Evolutionary conservation across 345 rosid species (phyloP), one percentile per base, ranked within the genome.

Genomic region (Eutrema heterophyllum): DNA sequence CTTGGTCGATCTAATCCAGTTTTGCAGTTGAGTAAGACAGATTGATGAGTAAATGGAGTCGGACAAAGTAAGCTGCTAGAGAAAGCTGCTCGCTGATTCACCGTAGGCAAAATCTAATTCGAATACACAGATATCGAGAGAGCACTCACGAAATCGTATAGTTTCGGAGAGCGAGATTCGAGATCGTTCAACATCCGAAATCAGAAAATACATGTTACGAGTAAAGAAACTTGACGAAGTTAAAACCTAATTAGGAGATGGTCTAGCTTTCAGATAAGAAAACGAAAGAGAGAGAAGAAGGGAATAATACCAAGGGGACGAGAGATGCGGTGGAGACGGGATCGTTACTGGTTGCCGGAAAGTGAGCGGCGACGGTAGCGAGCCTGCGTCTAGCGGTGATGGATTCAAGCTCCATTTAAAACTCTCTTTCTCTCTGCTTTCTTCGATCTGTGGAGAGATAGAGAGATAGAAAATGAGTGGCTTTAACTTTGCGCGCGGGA

Each of bases 241-340:
- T 27, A 21, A 44, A 49, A 0, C 6, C 46, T 48, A 38, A 48
- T 59, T 36, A 36, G 49, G 48, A 18, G 29, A 29, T 7, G 13
- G 21, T 7, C 15, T 16, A 11, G 27, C 52, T 27, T 21, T n/a
- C 13, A 6, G 65, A 46, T n/a, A n/a, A n/a, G n/a, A n/a, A n/a
- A n/a, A n/a, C n/a, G 21, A 68, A 27, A 56, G 32, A 56, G 64
- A 40, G 68, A 16, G 60, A 15, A 6, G 4, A 26, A 10, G n/a
- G n/a, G n/a, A n/a, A n/a, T 21, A 30, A 48, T 83, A 90, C 98
- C 91, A 86, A 53, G 40, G 92, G 93, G 58, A 84, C 81, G 71
- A 90, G 85, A 51, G 78, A 83, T 4, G 85, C 71, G 43, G 84
- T 50, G 36, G 84, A 81, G 38, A 56, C 43, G 61, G 79, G 61